Base-by-base conservation (phyloP, 106 monocot genomes). In the Acanthochlamys bracteata region DNA sequence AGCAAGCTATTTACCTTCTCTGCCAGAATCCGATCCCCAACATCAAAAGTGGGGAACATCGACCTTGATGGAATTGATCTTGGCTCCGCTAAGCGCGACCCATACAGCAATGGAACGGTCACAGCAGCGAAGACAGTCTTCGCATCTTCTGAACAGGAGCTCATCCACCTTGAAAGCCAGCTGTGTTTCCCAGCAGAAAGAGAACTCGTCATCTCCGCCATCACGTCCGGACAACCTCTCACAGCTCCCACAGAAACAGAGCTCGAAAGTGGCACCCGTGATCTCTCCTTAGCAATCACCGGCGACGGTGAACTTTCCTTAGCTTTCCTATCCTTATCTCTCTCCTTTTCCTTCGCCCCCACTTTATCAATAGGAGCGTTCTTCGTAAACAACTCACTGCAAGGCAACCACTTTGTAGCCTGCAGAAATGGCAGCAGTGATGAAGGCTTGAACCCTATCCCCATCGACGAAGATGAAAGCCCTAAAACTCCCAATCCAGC, bases 331-430 rank as follows among this genome's bases (percentile, higher is more conserved):
- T 40, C 58, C 41, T 42, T n/a, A 58, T 23, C 16, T 14, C 67
- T 61, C 16, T 60, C 20, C 17, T 17, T 20, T 42, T 59, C 0
- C 22, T 42, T 53, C 3, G 60, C 47, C 3, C 65, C 66, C 15
- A 67, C 66, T 47, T 66, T 63, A n/a, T 75, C 71, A 16, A 47
- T 70, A 20, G 57, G 59, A 12, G 40, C 74, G 15, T 52, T 72
- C 17, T 45, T 60, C 0, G 13, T 11, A 39, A 83, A 26, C 47
- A 76, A 79, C 40, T 92, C 92, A 20, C 85, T 89, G 71, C 98
- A 99, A 4, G 98, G 98, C 11, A 99, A 59, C 98, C 98, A 92
- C 79, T 89, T 89, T 10, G 70, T 55, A 15, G 67, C 55, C 62
- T 79, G 71, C 41, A 92, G 39, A 53, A 86, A 89, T 13, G 98